Evolutionary conservation across 192 early-diverging fungal genomes (phyloP).

Genomic region (Backusella circina): DNA sequence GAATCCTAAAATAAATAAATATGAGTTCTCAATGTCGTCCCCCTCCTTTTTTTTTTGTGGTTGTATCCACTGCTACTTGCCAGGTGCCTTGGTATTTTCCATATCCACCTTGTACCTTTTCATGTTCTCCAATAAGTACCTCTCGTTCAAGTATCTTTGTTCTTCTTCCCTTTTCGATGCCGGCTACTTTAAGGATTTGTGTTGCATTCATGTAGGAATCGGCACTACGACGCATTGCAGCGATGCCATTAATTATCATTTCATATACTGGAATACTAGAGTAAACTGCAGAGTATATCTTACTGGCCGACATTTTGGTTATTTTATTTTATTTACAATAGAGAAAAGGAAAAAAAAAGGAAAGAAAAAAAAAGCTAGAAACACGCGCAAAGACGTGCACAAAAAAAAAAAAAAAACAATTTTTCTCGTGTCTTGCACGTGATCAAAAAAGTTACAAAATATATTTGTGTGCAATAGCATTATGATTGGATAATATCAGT

Average conservation of each 20-base stretch:
- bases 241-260: slow-evolving; percentile 63
- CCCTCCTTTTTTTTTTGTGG: no score
- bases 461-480: no score
- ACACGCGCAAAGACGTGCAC: not conserved
- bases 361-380: not conserved
- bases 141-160: slow-evolving; percentile 90
- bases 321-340: not conserved
- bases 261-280: slow-evolving; percentile 78
- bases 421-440: not conserved
- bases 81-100: slow-evolving; percentile 94
- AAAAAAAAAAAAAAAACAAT: not conserved
- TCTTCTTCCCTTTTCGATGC: slow-evolving; percentile 79
- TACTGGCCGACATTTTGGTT: slow-evolving; percentile 7
- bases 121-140: slow-evolving; percentile 74
- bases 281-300: slow-evolving; percentile 53
- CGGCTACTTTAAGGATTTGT: slow-evolving; percentile 90
- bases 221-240: slow-evolving; percentile 76
- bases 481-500: no score
- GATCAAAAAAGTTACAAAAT: not conserved
- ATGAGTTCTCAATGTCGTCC: no score
- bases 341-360: not conserved
- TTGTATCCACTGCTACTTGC: no score
- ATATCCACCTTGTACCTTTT: slow-evolving; percentile 95
- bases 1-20: slow-evolving; percentile 69
- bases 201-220: slow-evolving; percentile 89